These are phyloP conservation scores for Trichopus zeylanicus DNA, from an alignment of 116 monocot genomes.

Conservation along the genomic window DNA sequence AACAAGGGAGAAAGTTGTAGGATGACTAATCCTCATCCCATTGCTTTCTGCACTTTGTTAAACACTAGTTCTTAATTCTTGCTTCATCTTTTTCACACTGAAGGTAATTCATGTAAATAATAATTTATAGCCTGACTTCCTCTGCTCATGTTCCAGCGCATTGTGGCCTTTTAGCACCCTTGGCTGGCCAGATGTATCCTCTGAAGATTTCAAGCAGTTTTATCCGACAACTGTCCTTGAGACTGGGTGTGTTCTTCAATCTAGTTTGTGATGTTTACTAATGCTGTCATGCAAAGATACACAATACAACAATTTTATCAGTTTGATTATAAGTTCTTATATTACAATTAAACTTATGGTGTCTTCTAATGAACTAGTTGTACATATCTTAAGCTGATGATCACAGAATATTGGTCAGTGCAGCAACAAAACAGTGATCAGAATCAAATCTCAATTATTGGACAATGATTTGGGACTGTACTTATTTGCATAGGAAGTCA, in stretches of 20 bases:
- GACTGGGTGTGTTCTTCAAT: conserved; percentile 66
- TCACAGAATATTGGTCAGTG: no score
- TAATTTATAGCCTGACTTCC: background rate
- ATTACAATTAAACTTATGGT: no score
- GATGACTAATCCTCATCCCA: no score
- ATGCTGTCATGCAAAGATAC: background rate
- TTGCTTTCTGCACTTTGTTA: background rate
- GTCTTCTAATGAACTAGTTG: no score
- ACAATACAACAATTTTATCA: background rate
- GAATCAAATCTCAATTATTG: no score
- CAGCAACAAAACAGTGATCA: no score
- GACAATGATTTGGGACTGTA: no score
- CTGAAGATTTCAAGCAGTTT: conserved; percentile 71
- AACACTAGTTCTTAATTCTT: background rate
- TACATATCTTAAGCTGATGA: no score
- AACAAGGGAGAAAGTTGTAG: no score
- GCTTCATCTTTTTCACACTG: background rate
- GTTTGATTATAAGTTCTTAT: no score
- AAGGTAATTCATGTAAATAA: background rate
- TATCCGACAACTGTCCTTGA: conserved; percentile 93
- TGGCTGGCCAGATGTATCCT: conserved; percentile 91
- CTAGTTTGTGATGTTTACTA: background rate
- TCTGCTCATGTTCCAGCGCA: conserved; percentile 42
- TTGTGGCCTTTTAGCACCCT: conserved; percentile 99
- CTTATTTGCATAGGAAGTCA: no score